Conservation (phyloP, 1,139 yeast genomes). For the Blastobotrys proliferans region DNA sequence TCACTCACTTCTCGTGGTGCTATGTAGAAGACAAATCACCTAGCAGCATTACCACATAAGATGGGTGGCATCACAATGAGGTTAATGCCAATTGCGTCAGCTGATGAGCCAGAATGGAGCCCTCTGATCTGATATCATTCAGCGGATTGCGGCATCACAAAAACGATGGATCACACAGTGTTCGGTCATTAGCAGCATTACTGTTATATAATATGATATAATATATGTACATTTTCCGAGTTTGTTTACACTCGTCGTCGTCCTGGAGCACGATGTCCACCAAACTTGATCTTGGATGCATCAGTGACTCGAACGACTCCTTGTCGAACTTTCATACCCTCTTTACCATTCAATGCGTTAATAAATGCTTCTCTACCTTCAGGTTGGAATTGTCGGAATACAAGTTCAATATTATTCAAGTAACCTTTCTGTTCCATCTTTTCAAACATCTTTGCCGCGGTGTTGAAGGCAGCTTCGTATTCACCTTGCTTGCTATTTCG, state of each 20-base stretch:
- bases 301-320: constrained; percentile 69
- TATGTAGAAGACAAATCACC: no score
- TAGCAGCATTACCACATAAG: no score
- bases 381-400: constrained; percentile 77
- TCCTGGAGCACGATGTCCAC: constrained; percentile 87
- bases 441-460: constrained; percentile 68
- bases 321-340: constrained; percentile 66
- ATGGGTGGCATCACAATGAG: no score
- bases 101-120: no score
- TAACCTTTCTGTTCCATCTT: constrained; percentile 54
- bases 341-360: constrained; percentile 83
- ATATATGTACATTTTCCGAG: no score
- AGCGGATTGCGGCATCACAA: no score
- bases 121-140: no score
- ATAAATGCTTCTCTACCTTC: constrained; percentile 86
- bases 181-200: no score
- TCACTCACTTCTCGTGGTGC: no score
- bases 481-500: constrained; percentile 62
- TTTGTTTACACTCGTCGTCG: constrained; percentile 62
- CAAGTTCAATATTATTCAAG: constrained; percentile 51
- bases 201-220: no score
- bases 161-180: no score
- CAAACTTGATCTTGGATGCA: constrained; percentile 76
- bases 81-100: no score
- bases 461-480: constrained; percentile 92